These are phyloP conservation scores for Metschnikowia kunwiensis DNA, from an alignment of 805 yeast genomes.

Conservation along the genomic window DNA sequence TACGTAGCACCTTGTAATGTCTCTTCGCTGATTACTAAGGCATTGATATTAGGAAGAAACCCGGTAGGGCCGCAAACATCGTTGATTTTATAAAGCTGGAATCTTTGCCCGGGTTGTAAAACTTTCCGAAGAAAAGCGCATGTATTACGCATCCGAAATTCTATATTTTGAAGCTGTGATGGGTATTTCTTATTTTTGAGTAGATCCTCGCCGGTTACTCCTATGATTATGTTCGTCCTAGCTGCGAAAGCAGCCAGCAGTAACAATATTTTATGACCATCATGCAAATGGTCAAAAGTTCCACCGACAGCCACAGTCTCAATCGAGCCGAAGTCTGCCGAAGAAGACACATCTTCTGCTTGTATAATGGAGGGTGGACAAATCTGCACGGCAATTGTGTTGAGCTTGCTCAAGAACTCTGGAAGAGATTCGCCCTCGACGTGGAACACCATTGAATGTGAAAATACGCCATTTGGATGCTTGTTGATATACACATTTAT, in stretches of 20 bases:
- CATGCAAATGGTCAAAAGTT: conserved; percentile 94
- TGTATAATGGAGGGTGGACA: not conserved
- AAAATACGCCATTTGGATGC: not conserved
- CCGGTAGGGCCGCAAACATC: conserved; percentile 97
- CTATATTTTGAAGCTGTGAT: conserved; percentile 60
- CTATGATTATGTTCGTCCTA: conserved; percentile 58
- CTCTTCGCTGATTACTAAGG: conserved; percentile 78
- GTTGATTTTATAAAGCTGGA: conserved; percentile 60
- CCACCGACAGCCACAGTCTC: conserved; percentile 74
- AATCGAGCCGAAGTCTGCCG: not conserved
- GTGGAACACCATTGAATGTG: not conserved
- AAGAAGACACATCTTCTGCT: not conserved
- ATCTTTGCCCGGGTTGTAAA: conserved; percentile 43
- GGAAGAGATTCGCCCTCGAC: conserved; percentile 4
- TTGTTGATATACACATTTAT: conserved; percentile 31
- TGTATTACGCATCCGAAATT: conserved; percentile 47
- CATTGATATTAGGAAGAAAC: conserved; percentile 64
- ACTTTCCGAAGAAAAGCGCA: conserved; percentile 43
- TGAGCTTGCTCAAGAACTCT: not conserved
- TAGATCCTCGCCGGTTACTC: conserved; percentile 75
- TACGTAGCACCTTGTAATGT: conserved; percentile 69
- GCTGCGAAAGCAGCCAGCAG: conserved; percentile 69
- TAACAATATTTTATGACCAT: conserved; percentile 86
- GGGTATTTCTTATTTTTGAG: conserved; percentile 72
- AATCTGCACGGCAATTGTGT: not conserved